Evolutionary conservation across 2,329 filamentous ascomycete species (phyloP), one percentile per base, ranked within the genome.

Genomic region (Podosphaera leucotricha): DNA sequence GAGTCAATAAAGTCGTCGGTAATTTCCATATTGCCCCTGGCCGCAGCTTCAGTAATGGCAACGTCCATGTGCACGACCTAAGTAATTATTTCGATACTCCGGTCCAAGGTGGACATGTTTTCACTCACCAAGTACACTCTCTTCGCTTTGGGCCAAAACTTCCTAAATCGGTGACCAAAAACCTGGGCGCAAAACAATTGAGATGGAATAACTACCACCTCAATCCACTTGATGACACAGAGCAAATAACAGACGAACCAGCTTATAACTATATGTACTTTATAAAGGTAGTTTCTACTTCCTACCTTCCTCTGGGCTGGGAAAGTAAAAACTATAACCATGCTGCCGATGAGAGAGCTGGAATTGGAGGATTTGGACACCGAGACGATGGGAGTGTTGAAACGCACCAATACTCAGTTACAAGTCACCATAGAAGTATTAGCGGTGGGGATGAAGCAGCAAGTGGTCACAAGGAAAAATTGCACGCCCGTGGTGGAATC

Each of bases 251-350:
- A 2, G 66, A 71, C 30, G 85, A 94, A 56, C 73, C 83, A 52
- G 80, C 80, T 50, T 94, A 71, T 68, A 98, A 94, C 66, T 98
- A 78, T 62, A 93, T 95, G 84, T 98, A 98, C 67, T 98, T 98
- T 62, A 71, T 98, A 62, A 98, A 98, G 68, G 90, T 98, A 46
- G 90, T 98, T 26, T 84, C 82, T 2, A 98, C 90, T 1, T 87
- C 85, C 1, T 98, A 95, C 60, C 71, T 95, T 21, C 85, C 90
- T 2, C 71, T 98, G 1, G 85, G 85, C 49, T 92, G 84, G 83
- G 77, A 75, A 54, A 68, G 68, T 47, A 61, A 60, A 45, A 62
- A 60, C 0, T 53, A 59, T 19, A 50, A 60, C 20, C 59, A 63
- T 49, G 58, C 54, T 20, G 54, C 57, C 24, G 62, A 71, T 43